Evolutionary conservation across 257 asterid genomes (phyloP).

Genomic region (Mentha longifolia): DNA sequence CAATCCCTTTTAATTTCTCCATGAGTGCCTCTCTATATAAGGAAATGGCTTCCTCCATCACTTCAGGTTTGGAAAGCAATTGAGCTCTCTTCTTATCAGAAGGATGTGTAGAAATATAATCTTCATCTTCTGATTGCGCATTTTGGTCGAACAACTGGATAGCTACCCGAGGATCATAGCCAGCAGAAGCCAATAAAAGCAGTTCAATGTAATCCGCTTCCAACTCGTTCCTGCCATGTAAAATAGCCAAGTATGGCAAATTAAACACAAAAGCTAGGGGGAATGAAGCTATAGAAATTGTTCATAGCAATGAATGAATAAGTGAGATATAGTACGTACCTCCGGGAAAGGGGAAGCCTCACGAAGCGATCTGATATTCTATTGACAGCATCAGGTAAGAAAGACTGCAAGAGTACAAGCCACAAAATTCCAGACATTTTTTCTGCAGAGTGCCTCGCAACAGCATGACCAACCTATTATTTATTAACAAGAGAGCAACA

Average conservation of each 20-base stretch:
- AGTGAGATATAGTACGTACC: constrained; percentile 49
- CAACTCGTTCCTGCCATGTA: too few species aligned
- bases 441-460: too few species aligned
- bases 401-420: constrained; percentile 77
- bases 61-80: constrained; percentile 71
- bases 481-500: constrained; percentile 35
- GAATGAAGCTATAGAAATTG: constrained; percentile 14
- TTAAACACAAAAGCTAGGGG: too few species aligned
- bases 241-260: too few species aligned
- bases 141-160: too few species aligned
- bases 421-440: constrained; percentile 80
- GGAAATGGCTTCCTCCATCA: constrained; percentile 84
- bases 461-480: constrained; percentile 90
- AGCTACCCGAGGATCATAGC: too few species aligned
- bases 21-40: constrained; percentile 73
- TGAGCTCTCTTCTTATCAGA: constrained; percentile 86
- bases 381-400: constrained; percentile 86
- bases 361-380: constrained; percentile 76
- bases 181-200: constrained; percentile 66
- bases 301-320: constrained; percentile 6
- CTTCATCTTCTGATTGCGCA: too few species aligned
- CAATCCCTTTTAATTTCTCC: too few species aligned
- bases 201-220: too few species aligned
- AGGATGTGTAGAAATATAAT: constrained; percentile 91
- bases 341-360: constrained; percentile 91